Conservation (phyloP, 2,329 filamentous ascomycete species). For the Dactylellina sp. region DNA sequence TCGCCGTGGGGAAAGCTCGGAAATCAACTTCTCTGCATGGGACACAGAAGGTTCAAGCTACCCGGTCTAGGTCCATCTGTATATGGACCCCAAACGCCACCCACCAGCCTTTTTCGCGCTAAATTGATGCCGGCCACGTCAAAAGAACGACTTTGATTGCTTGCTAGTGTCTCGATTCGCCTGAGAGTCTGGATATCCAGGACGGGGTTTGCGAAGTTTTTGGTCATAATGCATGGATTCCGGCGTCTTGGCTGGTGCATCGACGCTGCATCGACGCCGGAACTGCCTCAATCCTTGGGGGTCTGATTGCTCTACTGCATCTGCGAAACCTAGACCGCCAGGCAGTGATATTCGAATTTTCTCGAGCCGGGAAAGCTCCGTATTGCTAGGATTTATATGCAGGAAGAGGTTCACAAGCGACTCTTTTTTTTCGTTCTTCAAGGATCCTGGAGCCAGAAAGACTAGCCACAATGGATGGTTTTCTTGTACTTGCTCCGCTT, state of each 20-base stretch:
- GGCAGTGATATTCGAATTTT: background rate
- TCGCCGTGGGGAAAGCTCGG: too few species aligned
- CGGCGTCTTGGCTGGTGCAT: conserved; percentile 8
- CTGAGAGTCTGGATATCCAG: background rate
- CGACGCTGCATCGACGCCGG: background rate
- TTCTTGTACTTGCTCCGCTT: conserved; percentile 22
- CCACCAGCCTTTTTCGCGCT: conserved; percentile 23
- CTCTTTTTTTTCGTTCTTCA: background rate
- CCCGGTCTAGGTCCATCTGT: conserved; percentile 1
- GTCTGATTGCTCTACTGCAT: background rate
- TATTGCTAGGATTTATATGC: conserved; percentile 15
- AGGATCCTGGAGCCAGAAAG: conserved; percentile 4
- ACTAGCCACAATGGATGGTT: conserved; percentile 27
- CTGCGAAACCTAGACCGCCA: background rate
- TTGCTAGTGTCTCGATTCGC: background rate
- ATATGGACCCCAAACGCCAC: conserved; percentile 26
- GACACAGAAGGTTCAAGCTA: background rate
- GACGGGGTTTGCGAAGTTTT: background rate
- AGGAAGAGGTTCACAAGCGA: conserved; percentile 1
- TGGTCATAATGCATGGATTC: conserved; percentile 11
- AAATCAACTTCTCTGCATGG: background rate
- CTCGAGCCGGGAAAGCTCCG: conserved; percentile 1
- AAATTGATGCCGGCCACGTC: conserved; percentile 16
- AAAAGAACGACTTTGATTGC: background rate
- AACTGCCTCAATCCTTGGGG: background rate